Evolutionary conservation across 2,329 filamentous ascomycete genomes (phyloP), one percentile per base, ranked within the genome.

Genomic region (Colletotrichum zoysiae): DNA sequence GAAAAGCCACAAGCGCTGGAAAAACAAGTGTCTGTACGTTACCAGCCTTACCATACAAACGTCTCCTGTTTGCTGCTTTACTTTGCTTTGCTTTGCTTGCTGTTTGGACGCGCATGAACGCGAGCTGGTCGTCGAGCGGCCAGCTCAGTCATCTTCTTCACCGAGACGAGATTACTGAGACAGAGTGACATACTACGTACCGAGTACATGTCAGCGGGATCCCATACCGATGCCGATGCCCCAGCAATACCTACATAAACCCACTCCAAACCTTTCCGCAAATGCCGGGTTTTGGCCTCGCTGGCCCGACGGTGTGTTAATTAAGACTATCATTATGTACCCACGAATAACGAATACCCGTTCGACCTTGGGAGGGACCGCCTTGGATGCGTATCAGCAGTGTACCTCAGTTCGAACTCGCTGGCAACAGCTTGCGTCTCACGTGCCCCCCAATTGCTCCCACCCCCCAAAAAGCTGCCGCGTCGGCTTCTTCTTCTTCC

Each of bases 341-440:
- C 42, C 20, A 44, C 16, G 0, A 42, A 42, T 20, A 44, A n/a
- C n/a, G n/a, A n/a, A n/a, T n/a, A n/a, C 16, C 42, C 20, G 42
- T 44, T 16, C 42, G 42, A 18, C 18, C 42, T 7, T 5, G 20
- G 7, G 6, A 44, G 16, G 42, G 2, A 18, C 42, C 42, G 42
- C 42, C 6, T 20, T 20, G 16, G 18, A 3, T 44, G 20, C 42
- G 42, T 44, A 30, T 3, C 30, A 30, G 30, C 30, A 30, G 30
- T 30, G 30, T 5, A 44, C 42, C 18, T 44, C 6, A 44, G 42
- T 20, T 42, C 20, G 44, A 46, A 46, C 44, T n/a, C 44, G 44
- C 12, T 60, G 16, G 40, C 40, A 42, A 18, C 40, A 20, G 38
- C 57, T 46, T 46, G 33, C 23, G 57, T 60, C 57, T 60, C 57